Conservation (phyloP, 2,329 filamentous ascomycete genomes). For the Waltergamsia citrina region DNA sequence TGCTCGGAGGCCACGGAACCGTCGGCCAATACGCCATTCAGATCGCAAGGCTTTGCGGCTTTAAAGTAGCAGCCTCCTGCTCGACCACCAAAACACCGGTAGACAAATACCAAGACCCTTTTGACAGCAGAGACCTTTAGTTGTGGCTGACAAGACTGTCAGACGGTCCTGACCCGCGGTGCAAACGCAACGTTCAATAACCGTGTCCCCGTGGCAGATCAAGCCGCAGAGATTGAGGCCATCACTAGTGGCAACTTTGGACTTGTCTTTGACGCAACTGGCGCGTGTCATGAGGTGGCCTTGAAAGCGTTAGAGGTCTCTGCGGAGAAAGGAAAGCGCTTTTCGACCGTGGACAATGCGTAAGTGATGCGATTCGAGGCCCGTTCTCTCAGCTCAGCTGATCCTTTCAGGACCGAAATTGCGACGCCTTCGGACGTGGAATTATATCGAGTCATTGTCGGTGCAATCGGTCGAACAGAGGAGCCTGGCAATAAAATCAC, state of each 20-base stretch:
- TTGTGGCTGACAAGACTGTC: not conserved
- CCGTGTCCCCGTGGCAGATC: slow-evolving; percentile 15
- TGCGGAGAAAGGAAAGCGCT: slow-evolving; percentile 15
- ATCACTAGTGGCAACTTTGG: slow-evolving; percentile 22
- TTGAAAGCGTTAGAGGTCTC: slow-evolving; percentile 18
- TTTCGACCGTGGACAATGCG: slow-evolving; percentile 23
- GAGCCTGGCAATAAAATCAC: slow-evolving; percentile 9
- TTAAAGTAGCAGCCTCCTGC: slow-evolving; percentile 24
- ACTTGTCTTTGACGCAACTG: slow-evolving; percentile 21
- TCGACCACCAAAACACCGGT: slow-evolving; percentile 18
- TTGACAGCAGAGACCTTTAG: not conserved
- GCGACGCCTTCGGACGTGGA: slow-evolving; percentile 11
- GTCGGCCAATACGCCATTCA: slow-evolving; percentile 25
- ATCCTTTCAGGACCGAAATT: slow-evolving; percentile 11
- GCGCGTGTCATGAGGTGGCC: slow-evolving; percentile 15
- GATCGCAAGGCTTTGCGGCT: slow-evolving; percentile 22
- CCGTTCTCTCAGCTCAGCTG: not conserved
- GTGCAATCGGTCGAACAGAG: slow-evolving; percentile 12
- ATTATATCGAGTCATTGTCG: slow-evolving; percentile 14
- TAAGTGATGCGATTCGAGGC: slow-evolving; percentile 7
- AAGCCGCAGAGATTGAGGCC: slow-evolving; percentile 17
- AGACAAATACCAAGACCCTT: not conserved
- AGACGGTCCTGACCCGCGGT: slow-evolving; percentile 17
- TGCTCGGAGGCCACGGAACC: slow-evolving; percentile 22
- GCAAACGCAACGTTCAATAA: slow-evolving; percentile 22